Conservation (phyloP, 2,329 filamentous ascomycete genomes). For the Penicillium capsulatum region DNA sequence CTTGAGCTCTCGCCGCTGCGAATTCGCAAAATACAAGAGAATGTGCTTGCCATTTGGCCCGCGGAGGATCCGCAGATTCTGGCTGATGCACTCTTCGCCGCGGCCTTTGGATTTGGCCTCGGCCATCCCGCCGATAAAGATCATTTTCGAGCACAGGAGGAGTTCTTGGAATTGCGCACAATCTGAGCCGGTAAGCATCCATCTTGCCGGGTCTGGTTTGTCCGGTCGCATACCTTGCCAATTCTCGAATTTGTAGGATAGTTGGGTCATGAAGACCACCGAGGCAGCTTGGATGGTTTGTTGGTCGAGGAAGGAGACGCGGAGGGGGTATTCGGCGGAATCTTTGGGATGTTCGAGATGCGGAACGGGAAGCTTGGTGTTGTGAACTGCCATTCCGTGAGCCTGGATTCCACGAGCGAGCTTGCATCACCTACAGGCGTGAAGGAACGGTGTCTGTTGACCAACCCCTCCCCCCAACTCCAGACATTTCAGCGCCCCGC, state of each 20-base stretch:
- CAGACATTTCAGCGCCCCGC: constrained; percentile 34
- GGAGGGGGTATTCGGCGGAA: constrained; percentile 31
- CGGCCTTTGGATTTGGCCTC: constrained; percentile 44
- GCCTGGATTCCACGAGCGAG: neutral
- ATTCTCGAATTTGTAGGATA: constrained; percentile 42
- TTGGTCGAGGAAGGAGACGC: constrained; percentile 42
- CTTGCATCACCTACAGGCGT: constrained; percentile 39
- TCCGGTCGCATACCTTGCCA: constrained; percentile 33
- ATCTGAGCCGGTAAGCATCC: constrained; percentile 22
- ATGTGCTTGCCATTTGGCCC: constrained; percentile 34
- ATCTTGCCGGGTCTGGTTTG: neutral
- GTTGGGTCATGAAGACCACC: constrained; percentile 39
- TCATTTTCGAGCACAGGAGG: constrained; percentile 36
- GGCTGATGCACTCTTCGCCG: constrained; percentile 44
- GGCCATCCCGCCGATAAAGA: constrained; percentile 42
- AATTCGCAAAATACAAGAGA: constrained; percentile 42
- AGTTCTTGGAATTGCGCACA: constrained; percentile 42
- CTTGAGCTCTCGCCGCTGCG: constrained; percentile 39
- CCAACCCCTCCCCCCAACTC: constrained; percentile 38
- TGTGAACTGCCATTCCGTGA: constrained; percentile 27
- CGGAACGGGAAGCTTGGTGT: constrained; percentile 38
- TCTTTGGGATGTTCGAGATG: constrained; percentile 43
- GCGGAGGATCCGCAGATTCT: constrained; percentile 41
- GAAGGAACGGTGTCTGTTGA: constrained; percentile 35
- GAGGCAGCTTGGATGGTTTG: constrained; percentile 41